Evolutionary conservation across 208 protist species (phyloP), one percentile per base, ranked within the genome.

Genomic region (Trypanosoma rangeli): DNA sequence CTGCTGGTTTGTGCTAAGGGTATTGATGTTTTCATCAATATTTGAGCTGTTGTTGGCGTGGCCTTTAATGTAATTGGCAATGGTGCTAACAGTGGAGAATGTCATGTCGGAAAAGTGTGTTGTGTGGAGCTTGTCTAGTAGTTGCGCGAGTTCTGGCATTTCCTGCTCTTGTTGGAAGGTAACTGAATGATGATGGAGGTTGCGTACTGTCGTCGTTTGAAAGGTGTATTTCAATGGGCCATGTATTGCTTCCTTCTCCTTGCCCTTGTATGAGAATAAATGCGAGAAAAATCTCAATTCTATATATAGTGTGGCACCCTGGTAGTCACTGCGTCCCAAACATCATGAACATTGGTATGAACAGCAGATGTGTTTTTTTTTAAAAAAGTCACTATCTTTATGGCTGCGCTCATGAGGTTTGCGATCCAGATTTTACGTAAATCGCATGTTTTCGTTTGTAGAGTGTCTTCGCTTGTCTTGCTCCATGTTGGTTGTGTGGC

Each of bases 71-170:
- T 79, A 37, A 31, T 46, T 20, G 35, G 63, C 24, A 26, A 74
- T 56, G 28, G 66, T 55, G 28, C 61, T 39, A 64, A 73, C 37
- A 16, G 57, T 42, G 13, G 56, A 1, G n/a, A 70, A 70, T 53
- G 46, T 68, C 42, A 79, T 44, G 1, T 74, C 54, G 3, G 59
- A 24, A 42, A 74, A 69, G 24, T 53, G 49, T n/a, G 49, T 60
- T 29, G 20, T 18, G 4, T 53, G 15, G 5, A 67, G 0, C 33
- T 70, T 69, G 10, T 79, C 64, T 12, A 78, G n/a, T 3, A 69
- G 26, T 44, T 26, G 20, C 18, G 16, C 3, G 13, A 78, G 49
- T 22, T n/a, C 24, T n/a, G 56, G 35, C 73, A 76, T 76, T 56
- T 35, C 15, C 8, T 46, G 42, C 15, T 15, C 15, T 46, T 46